Evolutionary conservation across 805 yeast genomes (phyloP), one percentile per base, ranked within the genome.

Genomic region (Pichia cephalocereana): DNA sequence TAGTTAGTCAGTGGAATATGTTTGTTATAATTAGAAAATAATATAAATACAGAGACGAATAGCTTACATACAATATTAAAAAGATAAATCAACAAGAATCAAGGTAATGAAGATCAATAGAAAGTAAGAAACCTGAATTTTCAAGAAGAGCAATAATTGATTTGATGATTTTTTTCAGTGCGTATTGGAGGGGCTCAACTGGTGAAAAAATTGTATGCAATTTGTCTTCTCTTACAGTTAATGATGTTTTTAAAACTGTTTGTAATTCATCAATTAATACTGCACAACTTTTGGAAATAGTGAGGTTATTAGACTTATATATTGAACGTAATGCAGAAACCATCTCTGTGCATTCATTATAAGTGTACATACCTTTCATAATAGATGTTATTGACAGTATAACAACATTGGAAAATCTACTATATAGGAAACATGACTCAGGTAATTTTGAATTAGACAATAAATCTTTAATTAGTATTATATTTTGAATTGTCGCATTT

Each of bases 391-490:
- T 23, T 27, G 38, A 23, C 26, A 23, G 34, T 14, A 45, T 28
- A 4, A 40, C 23, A 18, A 26, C 45, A 34, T 38, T 44, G 23
- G 51, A 50, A 27, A 76, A 69, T 46, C 76, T 63, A 53, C 72
- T 70, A 10, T 72, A 55, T 1, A 77, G 72, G 19, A 40, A 15
- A 26, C n/a, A 28, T n/a, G 45, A 44, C 15, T 28, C 17, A 14
- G 47, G 44, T 19, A 44, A 9, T 3, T 6, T 19, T n/a, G 28
- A 34, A 8, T 41, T 31, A 9, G n/a, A 15, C 5, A 47, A 7
- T 37, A 47, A 40, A 30, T 47, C 45, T 8, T 40, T 28, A 17
- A 47, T 27, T 23, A 47, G 19, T 6, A 28, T 12, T 3, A 44
- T 40, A 41, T 47, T 44, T 44, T 47, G 50, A 31, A 17, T 44